Evolutionary conservation across 352 stramenopile genomes (phyloP).

Genomic region (Globisporangium uncinulatum): DNA sequence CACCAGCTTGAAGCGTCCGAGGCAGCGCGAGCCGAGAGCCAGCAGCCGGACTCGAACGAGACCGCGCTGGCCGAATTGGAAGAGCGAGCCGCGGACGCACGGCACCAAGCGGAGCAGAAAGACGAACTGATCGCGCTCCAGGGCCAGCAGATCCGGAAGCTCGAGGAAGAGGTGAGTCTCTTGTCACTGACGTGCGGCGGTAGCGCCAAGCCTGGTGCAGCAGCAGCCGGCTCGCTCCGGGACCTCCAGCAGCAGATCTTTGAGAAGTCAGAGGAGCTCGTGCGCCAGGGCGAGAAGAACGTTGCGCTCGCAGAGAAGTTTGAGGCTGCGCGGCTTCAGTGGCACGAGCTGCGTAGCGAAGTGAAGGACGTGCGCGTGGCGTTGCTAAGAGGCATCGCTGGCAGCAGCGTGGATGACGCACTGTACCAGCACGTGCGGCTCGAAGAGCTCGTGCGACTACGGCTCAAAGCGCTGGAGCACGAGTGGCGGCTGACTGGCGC

Average conservation of each 20-base stretch:
- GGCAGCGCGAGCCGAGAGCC: not conserved
- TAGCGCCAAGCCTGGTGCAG: constrained; percentile 16
- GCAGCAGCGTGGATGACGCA: constrained; percentile 39
- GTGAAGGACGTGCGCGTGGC: constrained; percentile 38
- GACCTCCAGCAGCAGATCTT: constrained; percentile 71
- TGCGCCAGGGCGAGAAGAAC: constrained; percentile 69
- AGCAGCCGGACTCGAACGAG: not conserved
- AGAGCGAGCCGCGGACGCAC: constrained; percentile 1
- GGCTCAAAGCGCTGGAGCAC: constrained; percentile 58
- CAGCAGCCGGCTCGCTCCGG: constrained; percentile 21
- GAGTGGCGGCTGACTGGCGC: constrained; percentile 41
- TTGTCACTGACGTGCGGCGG: constrained; percentile 25
- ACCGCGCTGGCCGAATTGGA: not conserved
- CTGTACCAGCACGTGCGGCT: constrained; percentile 70
- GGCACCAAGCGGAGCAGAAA: constrained; percentile 17
- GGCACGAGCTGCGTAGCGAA: constrained; percentile 45
- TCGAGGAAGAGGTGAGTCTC: constrained; percentile 51
- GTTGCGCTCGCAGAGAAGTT: constrained; percentile 34
- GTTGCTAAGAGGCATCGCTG: constrained; percentile 50
- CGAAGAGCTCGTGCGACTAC: constrained; percentile 61
- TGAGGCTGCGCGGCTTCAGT: constrained; percentile 36
- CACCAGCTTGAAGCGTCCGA: constrained; percentile 1
- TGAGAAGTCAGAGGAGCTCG: constrained; percentile 64
- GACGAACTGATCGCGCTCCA: constrained; percentile 26
- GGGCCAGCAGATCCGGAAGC: constrained; percentile 26